Percentiles rank a stretch among this genome's conserved stretches.
Evolutionary conservation across 2,329 filamentous ascomycete genomes (phyloP).

Genomic region (Leptoxyphium fumago): DNA sequence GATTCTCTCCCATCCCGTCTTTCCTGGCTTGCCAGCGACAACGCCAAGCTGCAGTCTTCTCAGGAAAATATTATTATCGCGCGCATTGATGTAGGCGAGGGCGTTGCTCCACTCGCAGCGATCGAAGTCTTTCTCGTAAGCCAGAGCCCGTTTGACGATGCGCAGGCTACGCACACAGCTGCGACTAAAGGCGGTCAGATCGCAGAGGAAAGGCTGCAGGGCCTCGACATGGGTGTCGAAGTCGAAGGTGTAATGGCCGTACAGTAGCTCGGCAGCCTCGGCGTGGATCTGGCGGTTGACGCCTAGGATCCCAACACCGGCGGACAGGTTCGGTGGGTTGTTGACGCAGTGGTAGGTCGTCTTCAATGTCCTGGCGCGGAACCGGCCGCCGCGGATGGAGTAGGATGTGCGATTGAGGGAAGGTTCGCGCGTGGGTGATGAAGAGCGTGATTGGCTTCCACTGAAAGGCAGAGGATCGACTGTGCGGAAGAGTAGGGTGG

Average conservation of each 20-base stretch:
- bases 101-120: constrained; percentile 40
- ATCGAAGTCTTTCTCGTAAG: constrained; percentile 41
- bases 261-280: constrained; percentile 43
- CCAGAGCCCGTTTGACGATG: constrained; percentile 41
- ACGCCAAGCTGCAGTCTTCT: constrained; percentile 33
- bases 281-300: constrained; percentile 32
- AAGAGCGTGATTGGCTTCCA: constrained; percentile 11
- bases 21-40: constrained; percentile 37
- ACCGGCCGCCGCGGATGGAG: constrained; percentile 26
- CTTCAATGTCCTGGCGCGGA: constrained; percentile 27
- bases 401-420: constrained; percentile 23
- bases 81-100: constrained; percentile 31
- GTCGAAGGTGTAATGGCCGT: constrained; percentile 41
- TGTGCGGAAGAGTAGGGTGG: constrained; percentile 28
- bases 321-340: constrained; percentile 16
- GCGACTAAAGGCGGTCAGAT: constrained; percentile 37
- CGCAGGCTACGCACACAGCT: constrained; percentile 35
- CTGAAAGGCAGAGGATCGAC: constrained; percentile 24
- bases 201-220: constrained; percentile 43
- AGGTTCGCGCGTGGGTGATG: constrained; percentile 12
- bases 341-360: constrained; percentile 43
- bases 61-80: constrained; percentile 20
- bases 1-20: constrained; percentile 35
- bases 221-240: constrained; percentile 48
- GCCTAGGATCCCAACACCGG: constrained; percentile 9